Base-by-base conservation (phyloP, 176 grass and related monocot species). In the Oryza meridionalis region DNA sequence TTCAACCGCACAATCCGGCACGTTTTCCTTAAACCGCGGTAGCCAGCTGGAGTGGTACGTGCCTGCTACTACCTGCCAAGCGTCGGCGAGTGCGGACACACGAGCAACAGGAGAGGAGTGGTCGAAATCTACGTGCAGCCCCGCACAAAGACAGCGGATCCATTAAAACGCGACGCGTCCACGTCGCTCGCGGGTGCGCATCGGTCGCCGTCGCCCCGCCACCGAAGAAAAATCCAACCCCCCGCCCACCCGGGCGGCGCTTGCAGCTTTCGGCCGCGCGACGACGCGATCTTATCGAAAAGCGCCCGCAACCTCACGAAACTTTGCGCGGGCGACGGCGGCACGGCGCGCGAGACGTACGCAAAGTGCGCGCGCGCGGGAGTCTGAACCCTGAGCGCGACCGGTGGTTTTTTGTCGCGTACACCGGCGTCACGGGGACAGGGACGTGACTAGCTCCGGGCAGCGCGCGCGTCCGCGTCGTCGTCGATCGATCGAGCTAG, bases 241-340 rank as follows among this genome's bases (percentile, higher is more conserved):
- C n/a, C 11, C 14, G 35, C 12, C 51, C 15, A 5, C 12, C 51
- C 15, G 49, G 1, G 38, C 38, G 55, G 55, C 55, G 22, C 10
- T 15, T 71, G 47, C 61, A 1, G 62, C 82, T 85, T 85, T 85
- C 82, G 77, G 70, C 87, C 27, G 1, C 62, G 66, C 49, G 42
- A 43, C 9, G 42, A 9, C 42, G 66, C 6, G n/a, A n/a, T 58
- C 16, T 21, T 5, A 58, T 58, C 53, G 9, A 55, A 58, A 55
- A 55, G 53, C 53, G 53, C 53, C 53, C 40, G 8, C 8, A 15
- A 14, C 44, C 9, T 19, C 42, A 49, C 79, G 21, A 24, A 24
- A 24, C 78, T 55, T 63, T 27, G 46, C 51, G 51, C 51, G 51
- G 49, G 44, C 44, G 44, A 51, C 45, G 45, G 14, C 47, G 14